Evolutionary conservation across 1,284 basidiomycete species (phyloP).

Genomic region (Tausonia pullulans): DNA sequence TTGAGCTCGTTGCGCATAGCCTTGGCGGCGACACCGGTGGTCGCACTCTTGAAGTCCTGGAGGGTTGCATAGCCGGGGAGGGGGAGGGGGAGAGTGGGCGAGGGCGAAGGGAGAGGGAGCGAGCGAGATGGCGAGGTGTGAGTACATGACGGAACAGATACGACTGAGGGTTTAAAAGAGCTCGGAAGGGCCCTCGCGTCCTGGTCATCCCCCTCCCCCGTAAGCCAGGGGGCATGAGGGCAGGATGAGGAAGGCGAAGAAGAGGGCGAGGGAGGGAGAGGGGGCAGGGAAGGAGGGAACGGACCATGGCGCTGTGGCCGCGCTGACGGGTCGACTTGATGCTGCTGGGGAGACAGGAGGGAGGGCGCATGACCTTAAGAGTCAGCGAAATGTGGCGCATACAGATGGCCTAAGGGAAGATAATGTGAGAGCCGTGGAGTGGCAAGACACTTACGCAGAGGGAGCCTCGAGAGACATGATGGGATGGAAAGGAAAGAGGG

Average conservation of each 20-base stretch:
- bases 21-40: constrained; percentile 93
- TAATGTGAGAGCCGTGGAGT: neutral
- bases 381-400: neutral
- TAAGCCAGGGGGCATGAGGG: neutral
- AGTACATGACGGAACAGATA: too few relatives aligned
- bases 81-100: neutral
- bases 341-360: neutral
- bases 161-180: neutral
- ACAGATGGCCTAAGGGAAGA: neutral
- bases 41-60: constrained; percentile 87
- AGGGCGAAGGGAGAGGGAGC: neutral
- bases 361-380: neutral
- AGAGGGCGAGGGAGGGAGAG: neutral
- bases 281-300: neutral
- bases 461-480: constrained; percentile 1
- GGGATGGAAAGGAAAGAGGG: neutral
- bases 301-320: constrained; percentile 12
- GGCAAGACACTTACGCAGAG: neutral
- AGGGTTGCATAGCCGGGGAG: too few relatives aligned
- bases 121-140: neutral
- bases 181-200: too few relatives aligned
- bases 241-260: neutral
- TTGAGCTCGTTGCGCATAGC: constrained; percentile 98
- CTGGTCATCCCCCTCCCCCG: too few relatives aligned
- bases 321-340: constrained; percentile 9